Evolutionary conservation across 371 early-diverging fungal genomes (phyloP), one percentile per base, ranked within the genome.

Genomic region (Nematocida parisii): DNA sequence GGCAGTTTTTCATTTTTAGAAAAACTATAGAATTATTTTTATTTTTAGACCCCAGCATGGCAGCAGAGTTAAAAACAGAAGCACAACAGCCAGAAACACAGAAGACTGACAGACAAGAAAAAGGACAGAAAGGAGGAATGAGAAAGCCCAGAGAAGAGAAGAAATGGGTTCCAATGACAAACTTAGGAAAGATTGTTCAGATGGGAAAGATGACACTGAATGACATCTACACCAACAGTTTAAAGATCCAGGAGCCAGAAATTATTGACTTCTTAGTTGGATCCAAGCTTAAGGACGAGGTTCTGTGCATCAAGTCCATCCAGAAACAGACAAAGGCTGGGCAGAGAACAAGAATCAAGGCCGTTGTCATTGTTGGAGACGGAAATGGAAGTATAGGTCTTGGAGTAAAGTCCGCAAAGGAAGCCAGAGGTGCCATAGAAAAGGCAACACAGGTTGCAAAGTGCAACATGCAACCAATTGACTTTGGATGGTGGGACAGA

Each of bases 301-400:
- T 97, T 84, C 94, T 97, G 92, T 94, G 94, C 91, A 94, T 96
- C 88, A 96, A 94, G 90, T 95, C 96, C 83, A 96, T 98, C 86
- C 97, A 98, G 90, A 98, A 98, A 92, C 98, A 98, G 90, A 97
- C 96, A 85, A 93, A 93, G 88, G 97, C 97, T 83, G 97, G 97
- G 90, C 97, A 98, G 90, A 93, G 96, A 86, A 97, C 97, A 85
- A 93, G 95, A 85, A 97, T 98, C 92, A 98, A 97, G 92, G 98
- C 95, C 84, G 95, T 95, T 86, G 96, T 96, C 74, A 92, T 93
- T 90, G 93, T 97, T 87, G 98, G 98, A 89, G 96, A 97, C 90
- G 90, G 89, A 72, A 90, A 94, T 86, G 95, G 96, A 82, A 95
- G 96, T 90, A 94, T 97, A 86, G 97, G 97, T 89, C 91, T 96